phyloP scores from a whole-genome alignment of 1,284 basidiomycete genomes.

The Jaminaea rosea region DNA sequence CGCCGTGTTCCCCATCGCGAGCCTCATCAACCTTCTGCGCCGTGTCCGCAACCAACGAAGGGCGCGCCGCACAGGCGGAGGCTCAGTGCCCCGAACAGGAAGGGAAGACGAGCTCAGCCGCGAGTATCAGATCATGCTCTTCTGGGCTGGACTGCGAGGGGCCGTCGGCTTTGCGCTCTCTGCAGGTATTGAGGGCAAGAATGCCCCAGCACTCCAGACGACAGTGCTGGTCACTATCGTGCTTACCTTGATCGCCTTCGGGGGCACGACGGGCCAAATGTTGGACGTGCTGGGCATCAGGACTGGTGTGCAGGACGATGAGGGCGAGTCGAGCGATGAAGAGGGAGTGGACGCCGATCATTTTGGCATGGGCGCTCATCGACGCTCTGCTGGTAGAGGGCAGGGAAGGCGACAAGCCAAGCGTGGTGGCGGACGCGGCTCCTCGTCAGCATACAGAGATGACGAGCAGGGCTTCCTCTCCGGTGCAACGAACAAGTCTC shows the following conservation, averaged over 20 bases:
- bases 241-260: slow-evolving; percentile 86
- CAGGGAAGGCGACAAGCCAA: no score
- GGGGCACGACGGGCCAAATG: slow-evolving; percentile 93
- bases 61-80: slow-evolving; percentile 15
- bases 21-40: slow-evolving; percentile 80
- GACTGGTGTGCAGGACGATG: slow-evolving; percentile 74
- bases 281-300: slow-evolving; percentile 91
- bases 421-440: background rate
- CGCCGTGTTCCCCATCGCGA: slow-evolving; percentile 93
- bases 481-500: no score
- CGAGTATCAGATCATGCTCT: slow-evolving; percentile 57
- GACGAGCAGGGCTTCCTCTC: no score
- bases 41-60: slow-evolving; percentile 65
- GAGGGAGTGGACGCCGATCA: slow-evolving; percentile 53
- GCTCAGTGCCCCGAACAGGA: slow-evolving; percentile 9
- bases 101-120: slow-evolving; percentile 32
- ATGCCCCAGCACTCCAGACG: slow-evolving; percentile 79
- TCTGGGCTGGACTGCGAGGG: slow-evolving; percentile 94
- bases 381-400: no score
- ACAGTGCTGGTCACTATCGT: slow-evolving; percentile 95
- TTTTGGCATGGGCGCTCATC: background rate
- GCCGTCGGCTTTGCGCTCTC: slow-evolving; percentile 95
- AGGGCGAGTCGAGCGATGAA: slow-evolving; percentile 70
- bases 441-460: no score
- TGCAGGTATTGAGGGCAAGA: slow-evolving; percentile 83